These are phyloP conservation scores for Stephania cephalantha DNA, from an alignment of 164 flowering plant species.

Conservation along the genomic window DNA sequence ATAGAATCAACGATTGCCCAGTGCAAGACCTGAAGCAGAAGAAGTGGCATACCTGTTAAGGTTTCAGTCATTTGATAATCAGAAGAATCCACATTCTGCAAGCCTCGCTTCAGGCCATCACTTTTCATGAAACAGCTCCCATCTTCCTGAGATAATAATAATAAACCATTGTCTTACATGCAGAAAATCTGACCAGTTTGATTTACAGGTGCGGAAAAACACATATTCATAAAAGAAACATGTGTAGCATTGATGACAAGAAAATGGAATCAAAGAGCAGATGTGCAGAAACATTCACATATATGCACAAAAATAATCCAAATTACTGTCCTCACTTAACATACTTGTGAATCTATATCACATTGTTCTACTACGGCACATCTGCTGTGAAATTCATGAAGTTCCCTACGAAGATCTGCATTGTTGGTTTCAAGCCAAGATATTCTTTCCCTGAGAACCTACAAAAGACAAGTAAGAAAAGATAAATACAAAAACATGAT, in stretches of 20 bases:
- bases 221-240: background rate
- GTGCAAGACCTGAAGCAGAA: conserved; percentile 6
- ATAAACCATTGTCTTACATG: conserved; percentile 8
- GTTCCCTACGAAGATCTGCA: conserved; percentile 78
- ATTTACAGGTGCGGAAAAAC: conserved; percentile 2
- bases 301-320: background rate
- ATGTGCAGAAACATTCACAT: background rate
- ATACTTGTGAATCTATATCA: conserved; percentile 53
- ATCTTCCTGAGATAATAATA: conserved; percentile 42
- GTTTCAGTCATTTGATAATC: conserved; percentile 73
- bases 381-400: conserved; percentile 67
- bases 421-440: conserved; percentile 93
- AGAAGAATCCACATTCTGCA: conserved; percentile 61
- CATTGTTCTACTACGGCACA: conserved; percentile 35
- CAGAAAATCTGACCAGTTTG: background rate
- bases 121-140: conserved; percentile 34
- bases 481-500: background rate
- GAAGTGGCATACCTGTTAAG: conserved; percentile 34
- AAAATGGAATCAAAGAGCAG: background rate
- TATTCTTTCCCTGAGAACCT: conserved; percentile 87
- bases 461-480: conserved; percentile 8
- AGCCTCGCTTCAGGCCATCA: conserved; percentile 72
- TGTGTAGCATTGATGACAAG: background rate
- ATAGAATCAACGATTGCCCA: background rate
- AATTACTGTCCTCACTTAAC: background rate